Percentiles rank a stretch among this genome's conserved stretches.
These are phyloP conservation scores for Hymenoscyphus occultus DNA, from an alignment of 2,329 filamentous ascomycete genomes.

Conservation along the genomic window DNA sequence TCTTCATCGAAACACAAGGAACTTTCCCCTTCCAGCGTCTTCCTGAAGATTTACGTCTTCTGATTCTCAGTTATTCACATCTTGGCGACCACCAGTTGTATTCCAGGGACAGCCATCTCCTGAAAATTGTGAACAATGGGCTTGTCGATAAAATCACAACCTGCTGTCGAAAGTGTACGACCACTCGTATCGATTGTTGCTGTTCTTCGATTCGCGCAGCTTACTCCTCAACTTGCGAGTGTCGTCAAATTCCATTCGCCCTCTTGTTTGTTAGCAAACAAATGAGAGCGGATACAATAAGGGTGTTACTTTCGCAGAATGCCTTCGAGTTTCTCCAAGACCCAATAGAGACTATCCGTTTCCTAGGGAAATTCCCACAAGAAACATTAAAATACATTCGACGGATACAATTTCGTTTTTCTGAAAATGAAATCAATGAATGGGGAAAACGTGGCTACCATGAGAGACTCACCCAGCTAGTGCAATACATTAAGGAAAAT, in stretches of 20 bases:
- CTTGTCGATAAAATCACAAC: neutral
- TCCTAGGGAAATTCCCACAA: neutral
- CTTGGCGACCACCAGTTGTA: slow-evolving; percentile 4
- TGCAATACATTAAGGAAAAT: neutral
- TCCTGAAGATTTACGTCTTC: slow-evolving; percentile 9
- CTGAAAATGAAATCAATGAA: neutral
- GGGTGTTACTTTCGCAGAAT: slow-evolving; percentile 7
- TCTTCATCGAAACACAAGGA: neutral
- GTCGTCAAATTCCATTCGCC: slow-evolving; percentile 11
- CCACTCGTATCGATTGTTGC: slow-evolving; percentile 11
- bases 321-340: neutral
- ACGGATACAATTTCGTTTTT: neutral
- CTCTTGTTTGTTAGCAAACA: slow-evolving; percentile 9
- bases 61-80: slow-evolving; percentile 9
- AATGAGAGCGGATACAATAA: slow-evolving; percentile 4
- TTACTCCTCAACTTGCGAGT: slow-evolving; percentile 11
- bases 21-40: slow-evolving; percentile 11
- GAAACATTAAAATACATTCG: neutral
- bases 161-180: slow-evolving; percentile 2
- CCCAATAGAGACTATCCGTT: neutral
- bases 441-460: neutral
- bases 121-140: neutral
- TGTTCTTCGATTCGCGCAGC: slow-evolving; percentile 1
- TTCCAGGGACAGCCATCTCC: neutral
- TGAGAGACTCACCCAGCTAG: neutral